These are phyloP conservation scores for Pseudocercospora eumusae DNA, from an alignment of 2,329 filamentous ascomycete genomes.

Conservation along the genomic window DNA sequence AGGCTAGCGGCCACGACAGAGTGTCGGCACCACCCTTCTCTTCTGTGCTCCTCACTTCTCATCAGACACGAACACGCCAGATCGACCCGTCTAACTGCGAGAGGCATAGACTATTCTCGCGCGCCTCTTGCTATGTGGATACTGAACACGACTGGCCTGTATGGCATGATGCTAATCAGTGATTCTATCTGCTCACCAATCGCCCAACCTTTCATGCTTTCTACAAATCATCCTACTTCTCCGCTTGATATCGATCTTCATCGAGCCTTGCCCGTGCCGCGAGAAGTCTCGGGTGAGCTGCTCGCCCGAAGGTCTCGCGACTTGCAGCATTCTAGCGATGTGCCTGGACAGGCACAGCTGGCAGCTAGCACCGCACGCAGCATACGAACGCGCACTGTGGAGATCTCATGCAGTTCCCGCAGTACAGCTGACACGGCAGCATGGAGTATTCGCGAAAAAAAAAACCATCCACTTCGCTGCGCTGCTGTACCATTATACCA, in stretches of 20 bases:
- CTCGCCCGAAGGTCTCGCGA: background rate
- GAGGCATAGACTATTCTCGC: constrained; percentile 1
- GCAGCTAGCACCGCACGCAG: background rate
- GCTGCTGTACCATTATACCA: background rate
- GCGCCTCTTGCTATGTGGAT: constrained; percentile 5
- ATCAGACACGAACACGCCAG: constrained; percentile 1
- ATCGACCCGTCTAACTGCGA: constrained; percentile 3
- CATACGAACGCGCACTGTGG: constrained; percentile 1
- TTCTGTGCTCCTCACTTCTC: background rate
- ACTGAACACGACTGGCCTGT: constrained; percentile 1
- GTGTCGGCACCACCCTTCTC: no score
- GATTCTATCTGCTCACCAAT: background rate
- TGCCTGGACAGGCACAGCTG: constrained; percentile 5
- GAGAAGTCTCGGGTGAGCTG: background rate
- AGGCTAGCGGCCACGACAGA: no score
- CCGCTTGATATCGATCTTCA: background rate
- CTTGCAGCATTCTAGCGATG: background rate
- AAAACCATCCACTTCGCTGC: background rate
- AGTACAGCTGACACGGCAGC: background rate
- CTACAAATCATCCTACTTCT: background rate
- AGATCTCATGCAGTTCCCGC: constrained; percentile 1
- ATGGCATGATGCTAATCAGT: background rate
- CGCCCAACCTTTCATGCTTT: background rate
- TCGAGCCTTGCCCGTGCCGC: background rate
- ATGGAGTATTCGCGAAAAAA: background rate